Evolutionary conservation across 306 rosid species (phyloP), one percentile per base, ranked within the genome.

Genomic region (Cyamopsis tetragonoloba): DNA sequence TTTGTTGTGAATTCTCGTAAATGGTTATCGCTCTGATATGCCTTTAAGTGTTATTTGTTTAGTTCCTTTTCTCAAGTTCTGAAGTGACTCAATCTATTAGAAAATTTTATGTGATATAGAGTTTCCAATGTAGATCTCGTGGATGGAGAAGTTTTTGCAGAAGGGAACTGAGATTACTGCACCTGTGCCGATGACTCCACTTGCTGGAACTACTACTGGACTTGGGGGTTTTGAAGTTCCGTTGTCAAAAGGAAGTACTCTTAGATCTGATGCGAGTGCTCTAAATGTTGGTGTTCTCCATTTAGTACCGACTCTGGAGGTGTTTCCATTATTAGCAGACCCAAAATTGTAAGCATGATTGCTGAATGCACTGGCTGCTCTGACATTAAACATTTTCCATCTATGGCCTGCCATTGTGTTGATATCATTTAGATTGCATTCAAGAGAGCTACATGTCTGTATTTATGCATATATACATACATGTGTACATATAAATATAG

Each of bases 171-270:
- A 95, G 86, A 95, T 95, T 72, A 88, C 92, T 71, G 99, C 99
- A 27, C 99, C 99, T 28, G 99, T 88, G 66, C 99, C 99, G 13
- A 90, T 76, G 92, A 81, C 86, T 73, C 95, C 97, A 32, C 76
- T 85, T 68, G 96, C 89, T 68, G 99, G 91, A 67, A 95, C 99
- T 64, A 95, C 99, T 64, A 95, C 99, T 44, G 99, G 97, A 44
- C 97, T 95, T 68, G 99, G 99, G 62, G 99, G 99, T 74, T 95
- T 95, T 77, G 99, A 90, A 75, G 96, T 86, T 73, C 99, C 99
- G 75, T 78, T 72, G 55, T 95, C 99, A 48, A 88, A 83, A 79
- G 99, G 99, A 75, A 84, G 83, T 44, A 72, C 87, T 47, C 85
- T 95, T 54, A 90, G 99, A 15, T 81, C 96, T 71, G 99, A 95